phyloP scores from a whole-genome alignment of 164 flowering plant genomes.

The Vitis cinerea region DNA sequence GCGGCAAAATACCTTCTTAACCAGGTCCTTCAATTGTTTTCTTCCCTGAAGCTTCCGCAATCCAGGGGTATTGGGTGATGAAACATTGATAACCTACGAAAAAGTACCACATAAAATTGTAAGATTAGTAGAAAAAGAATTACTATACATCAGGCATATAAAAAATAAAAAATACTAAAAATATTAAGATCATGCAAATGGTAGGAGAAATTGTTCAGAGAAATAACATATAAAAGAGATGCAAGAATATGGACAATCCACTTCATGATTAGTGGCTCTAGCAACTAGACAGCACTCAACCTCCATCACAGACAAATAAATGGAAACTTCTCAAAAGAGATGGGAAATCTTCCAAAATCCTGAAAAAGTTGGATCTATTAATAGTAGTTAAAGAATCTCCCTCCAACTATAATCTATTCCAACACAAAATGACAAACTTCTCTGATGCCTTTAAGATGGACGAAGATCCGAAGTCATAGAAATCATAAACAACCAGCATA shows the following conservation, averaged over 20 bases:
- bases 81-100: slow-evolving; percentile 86
- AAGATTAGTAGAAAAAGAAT: background rate
- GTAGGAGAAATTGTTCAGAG: background rate
- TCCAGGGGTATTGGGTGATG: slow-evolving; percentile 99
- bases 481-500: too few relatives aligned
- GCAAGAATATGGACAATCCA: background rate
- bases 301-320: too few relatives aligned
- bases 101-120: background rate
- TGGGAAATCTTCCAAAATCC: background rate
- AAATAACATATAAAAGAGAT: background rate
- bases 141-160: background rate
- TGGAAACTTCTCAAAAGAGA: background rate
- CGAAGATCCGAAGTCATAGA: too few relatives aligned
- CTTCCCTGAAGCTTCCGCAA: slow-evolving; percentile 95
- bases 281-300: too few relatives aligned
- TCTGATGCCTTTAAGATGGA: too few relatives aligned
- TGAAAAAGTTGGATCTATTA: too few relatives aligned
- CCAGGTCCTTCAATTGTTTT: slow-evolving; percentile 92
- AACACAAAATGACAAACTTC: too few relatives aligned
- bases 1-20: slow-evolving; percentile 64
- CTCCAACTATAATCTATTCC: too few relatives aligned
- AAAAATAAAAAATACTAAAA: background rate
- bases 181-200: background rate
- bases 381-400: too few relatives aligned
- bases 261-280: too few relatives aligned